Conservation (phyloP, 139 green algal genomes). For the Dunaliella primolecta region DNA sequence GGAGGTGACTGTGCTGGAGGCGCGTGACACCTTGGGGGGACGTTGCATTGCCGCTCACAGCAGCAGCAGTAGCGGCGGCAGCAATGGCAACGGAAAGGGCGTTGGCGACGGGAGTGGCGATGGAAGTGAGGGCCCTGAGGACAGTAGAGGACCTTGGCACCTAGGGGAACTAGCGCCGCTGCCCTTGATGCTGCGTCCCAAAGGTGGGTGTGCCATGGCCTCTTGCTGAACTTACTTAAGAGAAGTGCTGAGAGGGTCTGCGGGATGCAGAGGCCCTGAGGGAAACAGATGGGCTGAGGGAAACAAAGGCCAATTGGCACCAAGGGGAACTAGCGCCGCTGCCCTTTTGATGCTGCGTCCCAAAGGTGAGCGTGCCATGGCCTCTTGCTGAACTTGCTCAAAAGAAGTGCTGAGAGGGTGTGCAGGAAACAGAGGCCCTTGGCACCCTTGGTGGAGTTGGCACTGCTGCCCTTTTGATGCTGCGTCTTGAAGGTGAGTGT, state of each 20-base stretch:
- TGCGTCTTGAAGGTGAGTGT: neutral
- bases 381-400: too few relatives aligned
- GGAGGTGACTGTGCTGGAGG: conserved; percentile 7
- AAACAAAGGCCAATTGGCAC: too few relatives aligned
- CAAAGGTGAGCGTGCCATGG: neutral
- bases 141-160: neutral
- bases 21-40: neutral
- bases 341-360: neutral
- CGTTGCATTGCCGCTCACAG: neutral
- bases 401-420: too few relatives aligned
- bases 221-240: too few relatives aligned
- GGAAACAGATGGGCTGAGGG: neutral
- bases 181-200: neutral
- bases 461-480: neutral
- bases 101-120: too few relatives aligned
- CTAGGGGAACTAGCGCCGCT: conserved; percentile 3
- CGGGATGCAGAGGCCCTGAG: neutral
- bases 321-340: neutral
- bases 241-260: too few relatives aligned
- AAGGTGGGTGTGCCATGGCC: neutral
- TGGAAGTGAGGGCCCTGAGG: neutral
- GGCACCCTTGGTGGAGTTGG: neutral
- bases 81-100: too few relatives aligned
- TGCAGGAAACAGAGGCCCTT: neutral
- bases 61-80: neutral